These are phyloP conservation scores for Ophiostoma quercus DNA, from an alignment of 2,329 filamentous ascomycete species.

Conservation along the genomic window DNA sequence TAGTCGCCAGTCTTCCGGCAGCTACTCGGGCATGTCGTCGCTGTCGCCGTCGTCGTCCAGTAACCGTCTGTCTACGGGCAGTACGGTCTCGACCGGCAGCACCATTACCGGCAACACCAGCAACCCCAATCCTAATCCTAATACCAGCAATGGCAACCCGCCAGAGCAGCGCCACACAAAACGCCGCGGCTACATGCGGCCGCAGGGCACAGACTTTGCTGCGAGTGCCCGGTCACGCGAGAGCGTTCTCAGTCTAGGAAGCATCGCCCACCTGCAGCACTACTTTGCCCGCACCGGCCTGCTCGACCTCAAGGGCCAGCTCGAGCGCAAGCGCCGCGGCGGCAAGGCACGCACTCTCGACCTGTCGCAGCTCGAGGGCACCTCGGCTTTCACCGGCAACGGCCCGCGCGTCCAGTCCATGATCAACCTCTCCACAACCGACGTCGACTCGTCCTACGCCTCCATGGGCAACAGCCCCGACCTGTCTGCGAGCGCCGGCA, in stretches of 20 bases:
- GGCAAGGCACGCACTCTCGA: slow-evolving; percentile 55
- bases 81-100: slow-evolving; percentile 40
- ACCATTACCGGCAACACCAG: slow-evolving; percentile 40
- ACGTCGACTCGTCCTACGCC: slow-evolving; percentile 46
- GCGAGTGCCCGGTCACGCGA: slow-evolving; percentile 84
- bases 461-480: slow-evolving; percentile 58
- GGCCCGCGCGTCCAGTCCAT: slow-evolving; percentile 19
- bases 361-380: slow-evolving; percentile 47
- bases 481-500: slow-evolving; percentile 39
- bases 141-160: slow-evolving; percentile 32
- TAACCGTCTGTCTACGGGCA: slow-evolving; percentile 59
- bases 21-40: slow-evolving; percentile 45
- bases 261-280: slow-evolving; percentile 95
- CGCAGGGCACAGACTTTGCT: slow-evolving; percentile 82
- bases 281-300: slow-evolving; percentile 95
- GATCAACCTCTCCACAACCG: slow-evolving; percentile 16
- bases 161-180: slow-evolving; percentile 37
- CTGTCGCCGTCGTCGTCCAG: slow-evolving; percentile 27
- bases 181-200: slow-evolving; percentile 79
- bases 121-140: slow-evolving; percentile 36
- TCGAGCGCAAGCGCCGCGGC: slow-evolving; percentile 59
- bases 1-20: slow-evolving; percentile 61
- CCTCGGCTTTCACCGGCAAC: not conserved
- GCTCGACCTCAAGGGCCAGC: slow-evolving; percentile 83
- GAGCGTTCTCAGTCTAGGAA: slow-evolving; percentile 92